These are phyloP conservation scores for Hirsutella thompsonii DNA, from an alignment of 2,329 filamentous ascomycete genomes.

Conservation along the genomic window DNA sequence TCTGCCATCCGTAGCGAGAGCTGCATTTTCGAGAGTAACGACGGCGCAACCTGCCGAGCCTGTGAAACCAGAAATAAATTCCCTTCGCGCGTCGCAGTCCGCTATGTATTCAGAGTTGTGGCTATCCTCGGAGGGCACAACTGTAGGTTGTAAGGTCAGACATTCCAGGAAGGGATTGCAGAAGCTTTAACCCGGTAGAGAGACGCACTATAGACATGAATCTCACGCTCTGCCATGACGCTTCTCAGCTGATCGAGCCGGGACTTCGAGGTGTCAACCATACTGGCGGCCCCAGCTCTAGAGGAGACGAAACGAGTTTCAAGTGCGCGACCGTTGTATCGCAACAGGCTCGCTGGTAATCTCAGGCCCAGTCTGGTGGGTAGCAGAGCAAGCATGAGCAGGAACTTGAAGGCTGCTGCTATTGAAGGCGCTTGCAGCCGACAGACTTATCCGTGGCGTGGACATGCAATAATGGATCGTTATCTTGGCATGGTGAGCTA, in stretches of 20 bases:
- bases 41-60: constrained; percentile 91
- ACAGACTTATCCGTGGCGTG: too few species aligned
- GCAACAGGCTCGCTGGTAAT: not conserved
- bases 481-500: too few species aligned
- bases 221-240: constrained; percentile 74
- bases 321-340: not conserved
- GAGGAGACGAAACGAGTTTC: not conserved
- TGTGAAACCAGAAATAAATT: constrained; percentile 86
- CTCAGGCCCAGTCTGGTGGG: not conserved
- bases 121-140: constrained; percentile 92
- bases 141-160: constrained; percentile 31
- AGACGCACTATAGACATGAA: constrained; percentile 74
- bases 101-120: constrained; percentile 98
- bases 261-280: constrained; percentile 62
- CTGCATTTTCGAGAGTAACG: constrained; percentile 73
- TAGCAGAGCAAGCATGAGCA: not conserved
- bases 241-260: constrained; percentile 65
- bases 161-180: not conserved
- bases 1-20: constrained; percentile 84
- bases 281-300: constrained; percentile 13
- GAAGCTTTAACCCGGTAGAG: constrained; percentile 3
- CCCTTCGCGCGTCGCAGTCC: constrained; percentile 81
- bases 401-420: too few species aligned
- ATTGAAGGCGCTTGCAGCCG: too few species aligned
- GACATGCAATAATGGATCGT: too few species aligned